phyloP scores from a whole-genome alignment of 176 grass and related monocot genomes.

The Triticum urartu region DNA sequence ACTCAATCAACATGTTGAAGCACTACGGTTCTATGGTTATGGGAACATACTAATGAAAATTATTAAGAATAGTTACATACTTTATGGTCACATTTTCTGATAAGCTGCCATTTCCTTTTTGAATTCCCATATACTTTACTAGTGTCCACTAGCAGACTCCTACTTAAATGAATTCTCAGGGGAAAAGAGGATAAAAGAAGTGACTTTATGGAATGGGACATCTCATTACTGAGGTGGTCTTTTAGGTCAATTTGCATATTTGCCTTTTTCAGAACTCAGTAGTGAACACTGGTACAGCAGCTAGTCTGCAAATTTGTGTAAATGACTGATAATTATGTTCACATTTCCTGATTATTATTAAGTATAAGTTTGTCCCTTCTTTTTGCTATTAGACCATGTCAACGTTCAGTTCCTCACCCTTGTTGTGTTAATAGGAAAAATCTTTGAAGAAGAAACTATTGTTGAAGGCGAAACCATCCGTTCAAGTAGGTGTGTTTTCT shows the following conservation, averaged over 20 bases:
- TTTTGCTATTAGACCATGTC: slow-evolving; percentile 8
- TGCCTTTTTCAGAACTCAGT: slow-evolving; percentile 19
- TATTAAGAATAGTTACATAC: slow-evolving; percentile 23
- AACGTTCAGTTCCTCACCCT: background rate
- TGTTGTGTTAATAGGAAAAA: slow-evolving; percentile 37
- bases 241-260: slow-evolving; percentile 27
- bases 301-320: slow-evolving; percentile 14
- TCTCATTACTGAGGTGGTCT: background rate
- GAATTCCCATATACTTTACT: slow-evolving; percentile 32
- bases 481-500: slow-evolving; percentile 52
- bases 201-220: slow-evolving; percentile 17
- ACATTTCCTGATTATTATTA: background rate
- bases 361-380: background rate
- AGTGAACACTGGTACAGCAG: background rate
- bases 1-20: slow-evolving; percentile 17
- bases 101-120: background rate
- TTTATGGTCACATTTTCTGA: slow-evolving; percentile 9
- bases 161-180: slow-evolving; percentile 9
- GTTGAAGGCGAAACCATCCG: slow-evolving; percentile 60
- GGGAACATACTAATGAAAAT: background rate
- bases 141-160: slow-evolving; percentile 16
- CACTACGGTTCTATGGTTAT: slow-evolving; percentile 16
- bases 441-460: slow-evolving; percentile 58
- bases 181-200: background rate
- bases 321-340: slow-evolving; percentile 2